Percentiles rank a stretch among this genome's conserved stretches.
Evolutionary conservation across 1,284 basidiomycete species (phyloP).

Genomic region (Trichosporon sp.): DNA sequence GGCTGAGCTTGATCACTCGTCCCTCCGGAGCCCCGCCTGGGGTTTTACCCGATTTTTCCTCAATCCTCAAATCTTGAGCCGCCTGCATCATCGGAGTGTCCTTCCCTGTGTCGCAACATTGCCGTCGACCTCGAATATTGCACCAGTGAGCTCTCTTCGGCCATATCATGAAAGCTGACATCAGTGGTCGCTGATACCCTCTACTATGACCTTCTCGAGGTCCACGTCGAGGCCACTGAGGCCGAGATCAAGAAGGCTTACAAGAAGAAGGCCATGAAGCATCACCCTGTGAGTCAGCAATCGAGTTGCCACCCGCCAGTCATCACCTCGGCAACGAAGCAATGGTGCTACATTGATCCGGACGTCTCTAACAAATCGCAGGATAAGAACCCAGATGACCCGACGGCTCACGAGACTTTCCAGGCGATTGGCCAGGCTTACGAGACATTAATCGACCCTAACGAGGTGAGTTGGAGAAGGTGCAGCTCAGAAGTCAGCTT

Average conservation of each 20-base stretch:
- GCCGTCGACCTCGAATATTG: background rate
- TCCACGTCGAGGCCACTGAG: conserved; percentile 69
- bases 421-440: conserved; percentile 90
- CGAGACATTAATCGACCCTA: conserved; percentile 77
- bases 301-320: conserved; percentile 1
- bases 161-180: conserved; percentile 3
- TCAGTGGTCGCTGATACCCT: conserved; percentile 52
- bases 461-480: conserved; percentile 52
- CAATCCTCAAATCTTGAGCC: background rate
- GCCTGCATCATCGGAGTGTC: conserved; percentile 7
- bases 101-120: background rate
- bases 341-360: too few species aligned
- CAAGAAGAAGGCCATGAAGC: conserved; percentile 84
- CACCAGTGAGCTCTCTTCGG: background rate
- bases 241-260: conserved; percentile 89
- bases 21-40: background rate
- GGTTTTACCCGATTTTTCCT: conserved; percentile 16
- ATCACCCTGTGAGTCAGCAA: conserved; percentile 69
- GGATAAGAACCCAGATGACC: conserved; percentile 56
- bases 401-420: conserved; percentile 71
- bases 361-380: conserved; percentile 33
- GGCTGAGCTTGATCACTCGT: background rate
- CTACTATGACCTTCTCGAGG: conserved; percentile 75
- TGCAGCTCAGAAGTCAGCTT: too few species aligned
- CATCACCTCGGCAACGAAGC: background rate